Evolutionary conservation across 2,329 filamentous ascomycete genomes (phyloP), one percentile per base, ranked within the genome.

Genomic region (Pseudocercospora cruenta): DNA sequence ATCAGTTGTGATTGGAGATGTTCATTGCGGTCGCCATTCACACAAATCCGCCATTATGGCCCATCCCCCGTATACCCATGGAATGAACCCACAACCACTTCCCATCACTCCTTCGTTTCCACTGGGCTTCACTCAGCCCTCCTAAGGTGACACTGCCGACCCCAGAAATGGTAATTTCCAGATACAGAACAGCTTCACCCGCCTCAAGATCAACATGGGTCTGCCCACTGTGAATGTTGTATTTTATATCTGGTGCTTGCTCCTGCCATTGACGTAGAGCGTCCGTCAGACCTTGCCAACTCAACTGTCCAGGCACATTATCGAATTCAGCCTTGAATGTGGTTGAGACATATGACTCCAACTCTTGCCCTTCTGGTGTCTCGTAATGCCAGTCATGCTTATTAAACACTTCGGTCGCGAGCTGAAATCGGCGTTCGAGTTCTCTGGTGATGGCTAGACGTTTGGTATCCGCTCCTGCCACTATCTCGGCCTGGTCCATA

Each of bases 21-120:
- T 22, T 21, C 45, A 14, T 49, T 12, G 45, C 45, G 8, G 2
- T 49, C n/a, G 9, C 19, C 19, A 24, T 39, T 62, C 53, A 65
- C 12, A 65, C 63, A 33, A 65, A 65, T 3, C 59, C 63, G 10
- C 63, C 63, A 24, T 65, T 62, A 19, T 62, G 59, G 9, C 39
- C 47, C 7, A 62, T 58, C 14, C 63, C 63, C 39, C 59, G 26
- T 1, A 65, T 58, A 1, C 58, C 63, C 24, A 58, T 47, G 26
- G 53, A 65, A 16, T n/a, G 53, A 12, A 51, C 53, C n/a, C 33
- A 28, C 58, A 58, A 22, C 63, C 63, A 65, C 39, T 47, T 58
- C 7, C 63, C 63, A 28, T 65, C 59, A 19, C 47, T 24, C 21
- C 14, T 26, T 21, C 53, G 43, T 33, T 39, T 58, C 26, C 55